phyloP scores from a whole-genome alignment of 441 rosid genomes.

The Brassica hybrid region DNA sequence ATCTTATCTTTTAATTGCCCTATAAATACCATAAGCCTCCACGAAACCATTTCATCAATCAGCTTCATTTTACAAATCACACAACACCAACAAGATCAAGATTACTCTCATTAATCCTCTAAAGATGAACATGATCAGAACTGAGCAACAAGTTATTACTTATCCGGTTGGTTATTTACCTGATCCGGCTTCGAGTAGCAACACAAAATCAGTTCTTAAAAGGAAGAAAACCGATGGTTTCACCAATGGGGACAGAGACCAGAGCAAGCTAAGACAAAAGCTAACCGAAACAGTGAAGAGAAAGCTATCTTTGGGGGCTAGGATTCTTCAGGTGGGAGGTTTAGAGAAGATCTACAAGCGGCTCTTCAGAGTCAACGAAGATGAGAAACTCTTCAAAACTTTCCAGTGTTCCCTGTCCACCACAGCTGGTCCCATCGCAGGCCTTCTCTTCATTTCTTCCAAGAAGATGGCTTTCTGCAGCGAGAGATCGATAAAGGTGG shows the following conservation, averaged over 20 bases:
- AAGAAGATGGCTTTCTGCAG: conserved; percentile 67
- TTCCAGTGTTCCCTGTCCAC: conserved; percentile 68
- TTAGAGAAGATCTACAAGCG: conserved; percentile 57
- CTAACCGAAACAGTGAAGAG: conserved; percentile 67
- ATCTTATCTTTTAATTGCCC: conserved; percentile 24
- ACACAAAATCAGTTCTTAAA: conserved; percentile 34
- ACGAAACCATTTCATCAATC: conserved; percentile 30
- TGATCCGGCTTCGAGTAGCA: conserved; percentile 25
- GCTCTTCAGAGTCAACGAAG: conserved; percentile 51
- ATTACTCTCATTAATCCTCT: neutral
- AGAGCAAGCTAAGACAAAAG: conserved; percentile 55
- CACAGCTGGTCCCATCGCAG: conserved; percentile 67
- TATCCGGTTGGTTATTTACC: conserved; percentile 40
- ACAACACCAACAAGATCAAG: conserved; percentile 4
- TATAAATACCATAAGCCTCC: conserved; percentile 37
- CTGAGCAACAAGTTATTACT: conserved; percentile 40
- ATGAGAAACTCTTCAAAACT: conserved; percentile 54
- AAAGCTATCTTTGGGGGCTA: conserved; percentile 69
- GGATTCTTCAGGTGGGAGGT: conserved; percentile 68
- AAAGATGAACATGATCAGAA: conserved; percentile 29
- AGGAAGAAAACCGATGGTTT: conserved; percentile 38
- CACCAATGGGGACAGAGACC: conserved; percentile 55
- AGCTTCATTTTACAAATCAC: conserved; percentile 17
- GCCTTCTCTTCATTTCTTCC: conserved; percentile 65
- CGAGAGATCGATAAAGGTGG: conserved; percentile 59